Evolutionary conservation across 148 eudicot species (phyloP), one percentile per base, ranked within the genome.

Genomic region (Pouteria glomerata): DNA sequence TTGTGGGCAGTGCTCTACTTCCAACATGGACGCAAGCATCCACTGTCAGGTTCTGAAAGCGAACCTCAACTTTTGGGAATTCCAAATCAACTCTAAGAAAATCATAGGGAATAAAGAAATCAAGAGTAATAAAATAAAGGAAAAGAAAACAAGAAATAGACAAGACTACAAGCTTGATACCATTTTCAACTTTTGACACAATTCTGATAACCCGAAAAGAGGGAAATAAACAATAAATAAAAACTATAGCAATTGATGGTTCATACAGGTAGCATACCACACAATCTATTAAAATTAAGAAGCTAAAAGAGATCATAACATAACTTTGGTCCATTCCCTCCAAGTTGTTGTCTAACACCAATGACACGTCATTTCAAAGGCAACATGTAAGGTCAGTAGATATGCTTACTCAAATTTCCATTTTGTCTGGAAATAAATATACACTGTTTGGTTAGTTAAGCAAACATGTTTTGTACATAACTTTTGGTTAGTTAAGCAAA

Each of bases 1-100:
- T 78, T 65, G 97, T 88, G 39, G 98, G 98, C 83, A 93, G 75
- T 63, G 97, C 97, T 81, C 98, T 85, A 76, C 88, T 85, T 82
- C 98, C 98, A 45, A 93, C 95, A 79, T 93, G 97, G 59, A 90
- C 83, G 15, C 66, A 82, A 50, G 97, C 90, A 70, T 93, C 92
- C 57, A 90, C 88, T 41, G 80, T 83, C 82, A 93, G 79, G 81
- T 89, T 78, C 68, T 90, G 86, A 82, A 84, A 93, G 23, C 98
- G 86, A 70, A 93, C 85, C 77, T 93, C 97, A 73, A 90, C 86
- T 78, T 78, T 85, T 13, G 98, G 98, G 79, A 93, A 88, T 56
- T 93, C 88, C 85, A 93, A 66, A 72, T 89, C 89, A 76, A 90
- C 98, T 65, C 98, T 93, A 79, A 66, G 41, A n/a, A 16, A 73